Evolutionary conservation across 306 rosid genomes (phyloP).

Genomic region (Acacia melanoxylon): DNA sequence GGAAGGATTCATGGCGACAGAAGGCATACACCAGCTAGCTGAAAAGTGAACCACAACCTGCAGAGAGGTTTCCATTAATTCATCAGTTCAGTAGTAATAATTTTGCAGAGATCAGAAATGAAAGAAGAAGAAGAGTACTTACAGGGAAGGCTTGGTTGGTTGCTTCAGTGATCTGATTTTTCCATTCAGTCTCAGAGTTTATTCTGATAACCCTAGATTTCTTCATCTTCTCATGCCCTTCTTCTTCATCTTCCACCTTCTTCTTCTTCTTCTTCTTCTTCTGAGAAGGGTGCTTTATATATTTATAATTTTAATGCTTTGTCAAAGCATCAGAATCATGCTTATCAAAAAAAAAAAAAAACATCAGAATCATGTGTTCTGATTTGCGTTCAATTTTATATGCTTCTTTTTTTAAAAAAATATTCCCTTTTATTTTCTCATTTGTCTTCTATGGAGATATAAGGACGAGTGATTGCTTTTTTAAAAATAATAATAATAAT

Average conservation of each 20-base stretch:
- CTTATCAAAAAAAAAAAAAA: too few relatives aligned
- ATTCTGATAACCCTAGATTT: conserved; percentile 47
- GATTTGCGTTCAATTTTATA: neutral
- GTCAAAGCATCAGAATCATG: neutral
- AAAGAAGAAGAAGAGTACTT: neutral
- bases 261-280: neutral
- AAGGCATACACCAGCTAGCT: conserved; percentile 57
- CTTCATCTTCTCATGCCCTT: conserved; percentile 27
- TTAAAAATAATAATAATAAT: too few relatives aligned
- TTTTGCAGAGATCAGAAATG: neutral
- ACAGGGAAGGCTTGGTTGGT: conserved; percentile 40
- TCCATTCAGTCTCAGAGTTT: conserved; percentile 42
- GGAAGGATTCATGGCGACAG: conserved; percentile 41
- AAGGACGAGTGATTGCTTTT: neutral
- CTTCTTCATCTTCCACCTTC: conserved; percentile 28
- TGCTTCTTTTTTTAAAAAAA: neutral
- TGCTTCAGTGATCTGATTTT: conserved; percentile 33
- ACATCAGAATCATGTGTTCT: neutral
- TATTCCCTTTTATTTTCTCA: neutral
- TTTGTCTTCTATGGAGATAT: neutral
- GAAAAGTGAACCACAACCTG: conserved; percentile 56
- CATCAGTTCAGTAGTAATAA: neutral
- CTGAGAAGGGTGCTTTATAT: conserved; percentile 15
- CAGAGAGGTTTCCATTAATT: neutral
- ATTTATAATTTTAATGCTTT: neutral